Base-by-base conservation (phyloP, 2,329 filamentous ascomycete species). In the Stemphylium lycopersici region DNA sequence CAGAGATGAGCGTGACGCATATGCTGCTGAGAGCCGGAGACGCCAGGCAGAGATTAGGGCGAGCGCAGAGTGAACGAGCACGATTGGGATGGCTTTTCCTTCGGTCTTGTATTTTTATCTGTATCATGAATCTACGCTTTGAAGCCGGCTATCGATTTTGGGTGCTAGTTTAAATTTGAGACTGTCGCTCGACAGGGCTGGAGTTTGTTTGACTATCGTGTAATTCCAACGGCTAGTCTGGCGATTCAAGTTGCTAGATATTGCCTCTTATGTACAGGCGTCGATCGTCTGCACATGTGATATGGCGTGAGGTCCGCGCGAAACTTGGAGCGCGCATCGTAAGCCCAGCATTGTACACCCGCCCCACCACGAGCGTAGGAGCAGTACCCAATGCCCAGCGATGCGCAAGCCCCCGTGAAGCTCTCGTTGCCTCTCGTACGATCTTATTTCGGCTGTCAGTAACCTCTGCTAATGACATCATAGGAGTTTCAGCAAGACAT, bases 401-500 rank as follows among this genome's bases (percentile, higher is more conserved):
- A 77, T 76, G 75, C 75, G 54, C 71, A 70, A 67, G 62, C 69
- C 59, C 88, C 89, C 57, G 89, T 93, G 79, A 92, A 91, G 80
- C 84, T 93, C 62, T 93, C 90, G 58, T 82, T 93, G 58, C 90
- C 90, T 61, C 81, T 91, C 67, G 87, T 88, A 80, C 59, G 76
- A 63, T 13, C 26, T 10, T 29, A n/a, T 20, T 50, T 63, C 16
- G 15, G 24, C 12, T 6, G 15, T 37, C 44, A 6, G 52, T 4
- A 42, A n/a, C 13, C 16, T 39, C 47, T 54, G 52, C 62, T 68
- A 29, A 73, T 68, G 64, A 68, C 56, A 67, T 58, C 65, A 68
- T 63, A 85, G 80, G 82, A 92, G 82, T 99, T 96, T 76, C 95
- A 99, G 80, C 93, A 98, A 80, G 89, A 91, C 70, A 86, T 98